These are phyloP conservation scores for Aspergillus sp. DNA, from an alignment of 2,329 filamentous ascomycete species.

Conservation along the genomic window DNA sequence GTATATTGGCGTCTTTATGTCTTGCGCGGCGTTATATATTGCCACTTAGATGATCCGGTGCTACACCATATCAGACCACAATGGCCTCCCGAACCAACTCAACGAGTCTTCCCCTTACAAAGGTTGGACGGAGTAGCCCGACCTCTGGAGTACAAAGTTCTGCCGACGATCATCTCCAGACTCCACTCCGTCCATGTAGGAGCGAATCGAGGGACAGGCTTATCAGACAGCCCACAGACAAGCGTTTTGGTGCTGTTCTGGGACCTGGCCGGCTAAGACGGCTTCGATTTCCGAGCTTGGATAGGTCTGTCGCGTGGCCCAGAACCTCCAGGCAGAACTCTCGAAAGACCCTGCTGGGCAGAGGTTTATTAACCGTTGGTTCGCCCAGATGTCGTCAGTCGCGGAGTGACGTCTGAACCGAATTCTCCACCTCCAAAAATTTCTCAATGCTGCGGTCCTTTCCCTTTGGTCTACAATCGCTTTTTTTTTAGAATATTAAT, in stretches of 20 bases:
- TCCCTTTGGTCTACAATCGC: not conserved
- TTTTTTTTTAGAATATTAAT: not conserved
- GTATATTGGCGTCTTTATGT: not conserved
- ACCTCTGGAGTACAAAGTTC: not conserved
- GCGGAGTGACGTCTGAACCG: constrained; percentile 7
- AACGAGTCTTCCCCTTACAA: not conserved
- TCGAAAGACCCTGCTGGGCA: not conserved
- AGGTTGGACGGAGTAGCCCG: too few relatives aligned
- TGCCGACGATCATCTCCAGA: not conserved
- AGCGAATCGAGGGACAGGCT: not conserved
- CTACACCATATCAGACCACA: not conserved
- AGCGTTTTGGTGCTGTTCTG: not conserved
- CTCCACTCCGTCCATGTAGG: not conserved
- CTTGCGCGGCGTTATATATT: too few relatives aligned
- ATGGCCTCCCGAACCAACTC: not conserved
- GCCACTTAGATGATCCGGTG: too few relatives aligned
- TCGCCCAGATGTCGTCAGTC: not conserved
- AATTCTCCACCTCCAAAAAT: not conserved
- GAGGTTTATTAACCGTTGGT: constrained; percentile 1
- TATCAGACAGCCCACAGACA: constrained; percentile 10
- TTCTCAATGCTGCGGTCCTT: not conserved
- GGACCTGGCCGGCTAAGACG: constrained; percentile 27
- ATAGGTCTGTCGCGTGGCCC: not conserved
- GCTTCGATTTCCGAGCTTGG: constrained; percentile 15
- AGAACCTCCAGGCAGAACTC: not conserved